Evolutionary conservation across 495 filamentous ascomycete species (phyloP).

Genomic region (Talaromyces liani): DNA sequence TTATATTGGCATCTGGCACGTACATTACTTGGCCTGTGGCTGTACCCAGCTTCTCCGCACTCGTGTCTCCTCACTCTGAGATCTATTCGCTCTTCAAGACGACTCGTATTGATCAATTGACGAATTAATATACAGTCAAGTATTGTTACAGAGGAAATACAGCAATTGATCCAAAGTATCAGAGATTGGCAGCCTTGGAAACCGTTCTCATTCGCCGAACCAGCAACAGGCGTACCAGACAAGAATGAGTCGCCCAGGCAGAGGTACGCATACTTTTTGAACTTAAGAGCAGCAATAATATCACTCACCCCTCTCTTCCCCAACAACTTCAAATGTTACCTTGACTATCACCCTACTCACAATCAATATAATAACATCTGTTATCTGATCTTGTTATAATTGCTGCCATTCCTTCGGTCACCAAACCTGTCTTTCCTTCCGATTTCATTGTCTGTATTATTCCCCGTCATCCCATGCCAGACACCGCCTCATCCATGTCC

Average conservation of each 20-base stretch:
- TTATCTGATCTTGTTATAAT: not conserved
- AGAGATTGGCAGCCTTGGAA: not conserved
- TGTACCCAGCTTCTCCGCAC: constrained; percentile 3
- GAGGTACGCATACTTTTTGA: not conserved
- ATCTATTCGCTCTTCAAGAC: not conserved
- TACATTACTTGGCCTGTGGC: not conserved
- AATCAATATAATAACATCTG: not conserved
- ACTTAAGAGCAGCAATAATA: not conserved
- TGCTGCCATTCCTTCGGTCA: not conserved
- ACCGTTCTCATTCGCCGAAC: not conserved
- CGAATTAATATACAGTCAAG: not conserved
- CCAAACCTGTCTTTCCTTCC: not conserved
- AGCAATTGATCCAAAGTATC: not conserved
- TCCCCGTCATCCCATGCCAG: not conserved
- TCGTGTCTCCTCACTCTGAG: not conserved
- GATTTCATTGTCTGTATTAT: not conserved
- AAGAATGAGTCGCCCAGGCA: not conserved
- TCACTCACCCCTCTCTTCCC: not conserved
- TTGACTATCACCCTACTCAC: not conserved
- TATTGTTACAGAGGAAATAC: not conserved
- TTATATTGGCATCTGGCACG: not conserved
- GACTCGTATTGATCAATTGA: not conserved
- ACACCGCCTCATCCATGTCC: not conserved
- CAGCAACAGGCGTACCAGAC: not conserved
- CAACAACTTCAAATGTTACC: not conserved